These are phyloP conservation scores for Fusarium ambrosium DNA, from an alignment of 2,329 filamentous ascomycete genomes.

Conservation along the genomic window DNA sequence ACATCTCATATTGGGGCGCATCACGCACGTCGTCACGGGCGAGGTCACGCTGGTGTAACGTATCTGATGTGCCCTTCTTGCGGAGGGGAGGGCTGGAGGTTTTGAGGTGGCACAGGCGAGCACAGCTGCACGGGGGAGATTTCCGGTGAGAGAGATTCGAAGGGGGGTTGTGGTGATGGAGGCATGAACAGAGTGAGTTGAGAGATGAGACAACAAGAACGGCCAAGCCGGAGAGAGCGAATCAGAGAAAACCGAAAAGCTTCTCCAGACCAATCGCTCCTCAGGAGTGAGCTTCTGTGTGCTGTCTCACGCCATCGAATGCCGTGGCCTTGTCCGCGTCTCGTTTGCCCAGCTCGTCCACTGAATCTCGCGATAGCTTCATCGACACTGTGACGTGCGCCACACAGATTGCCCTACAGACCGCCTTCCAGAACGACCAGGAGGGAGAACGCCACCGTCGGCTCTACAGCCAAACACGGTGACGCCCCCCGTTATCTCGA, in stretches of 20 bases:
- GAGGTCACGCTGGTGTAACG: conserved; percentile 35
- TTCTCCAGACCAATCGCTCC: background rate
- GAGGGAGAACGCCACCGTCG: conserved; percentile 8
- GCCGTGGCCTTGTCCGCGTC: background rate
- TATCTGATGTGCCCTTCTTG: background rate
- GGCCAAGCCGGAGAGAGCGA: background rate
- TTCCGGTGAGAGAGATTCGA: conserved; percentile 10
- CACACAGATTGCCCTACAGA: conserved; percentile 2
- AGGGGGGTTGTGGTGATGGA: background rate
- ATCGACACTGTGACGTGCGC: conserved; percentile 12
- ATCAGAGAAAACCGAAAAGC: no score
- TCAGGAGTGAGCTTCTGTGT: background rate
- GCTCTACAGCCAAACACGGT: conserved; percentile 9
- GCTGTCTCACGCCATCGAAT: background rate
- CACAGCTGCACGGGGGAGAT: background rate
- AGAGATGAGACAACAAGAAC: conserved; percentile 18
- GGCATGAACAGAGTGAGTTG: background rate
- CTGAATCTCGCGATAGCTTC: conserved; percentile 28
- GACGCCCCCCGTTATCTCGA: background rate
- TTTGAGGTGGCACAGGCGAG: conserved; percentile 5
- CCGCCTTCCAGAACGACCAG: background rate
- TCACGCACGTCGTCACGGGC: conserved; percentile 33
- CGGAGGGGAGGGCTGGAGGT: background rate
- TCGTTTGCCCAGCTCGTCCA: background rate
- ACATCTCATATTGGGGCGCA: conserved; percentile 28